Conservation (phyloP, 2,329 filamentous ascomycete genomes). For the Trichoderma semiorbis region DNA sequence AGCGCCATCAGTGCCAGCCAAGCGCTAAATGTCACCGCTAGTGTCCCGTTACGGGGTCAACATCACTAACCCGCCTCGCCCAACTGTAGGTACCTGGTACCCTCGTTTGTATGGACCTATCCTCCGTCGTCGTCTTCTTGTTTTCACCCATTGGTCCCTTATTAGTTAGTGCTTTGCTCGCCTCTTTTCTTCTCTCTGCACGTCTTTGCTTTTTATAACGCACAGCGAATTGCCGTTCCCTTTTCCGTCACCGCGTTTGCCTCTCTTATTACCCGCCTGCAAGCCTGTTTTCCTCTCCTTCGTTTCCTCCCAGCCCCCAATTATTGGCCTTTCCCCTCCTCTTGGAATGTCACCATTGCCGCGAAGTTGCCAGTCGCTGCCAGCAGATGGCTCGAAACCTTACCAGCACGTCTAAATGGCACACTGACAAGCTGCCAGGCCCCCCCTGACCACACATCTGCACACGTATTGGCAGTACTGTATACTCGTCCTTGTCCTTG, state of each 20-base stretch:
- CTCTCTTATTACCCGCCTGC: neutral
- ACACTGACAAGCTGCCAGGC: neutral
- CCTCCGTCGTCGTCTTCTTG: neutral
- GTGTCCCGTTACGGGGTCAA: neutral
- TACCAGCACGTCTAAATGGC: neutral
- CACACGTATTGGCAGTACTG: neutral
- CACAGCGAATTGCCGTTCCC: neutral
- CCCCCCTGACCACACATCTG: neutral
- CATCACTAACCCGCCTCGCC: neutral
- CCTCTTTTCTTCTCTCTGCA: neutral
- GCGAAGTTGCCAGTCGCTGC: neutral
- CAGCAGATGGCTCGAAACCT: neutral
- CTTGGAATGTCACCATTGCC: constrained; percentile 1
- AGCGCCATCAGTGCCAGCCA: neutral
- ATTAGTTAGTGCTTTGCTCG: neutral
- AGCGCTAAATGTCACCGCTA: neutral
- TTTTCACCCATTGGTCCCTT: neutral
- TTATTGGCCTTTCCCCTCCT: neutral
- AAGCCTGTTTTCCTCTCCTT: neutral
- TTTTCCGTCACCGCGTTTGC: neutral
- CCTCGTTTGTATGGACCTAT: neutral
- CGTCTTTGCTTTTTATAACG: neutral
- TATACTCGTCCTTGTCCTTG: neutral
- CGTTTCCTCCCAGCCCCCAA: neutral
- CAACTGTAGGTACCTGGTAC: neutral